phyloP scores from a whole-genome alignment of 306 rosid genomes.

The Sicyos baderoa region DNA sequence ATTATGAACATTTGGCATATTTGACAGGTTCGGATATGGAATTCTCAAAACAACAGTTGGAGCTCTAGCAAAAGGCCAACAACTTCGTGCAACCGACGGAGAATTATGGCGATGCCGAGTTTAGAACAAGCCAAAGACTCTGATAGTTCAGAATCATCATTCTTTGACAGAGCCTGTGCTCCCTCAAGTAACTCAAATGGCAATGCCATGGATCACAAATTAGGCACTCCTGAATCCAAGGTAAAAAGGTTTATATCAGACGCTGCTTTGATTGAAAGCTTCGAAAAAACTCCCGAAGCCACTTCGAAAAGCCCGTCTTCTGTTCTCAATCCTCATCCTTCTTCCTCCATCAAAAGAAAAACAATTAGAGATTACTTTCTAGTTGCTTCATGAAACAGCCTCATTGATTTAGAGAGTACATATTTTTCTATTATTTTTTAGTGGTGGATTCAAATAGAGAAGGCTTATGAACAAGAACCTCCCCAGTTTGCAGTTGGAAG shows the following conservation, averaged over 20 bases:
- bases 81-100: slow-evolving; percentile 51
- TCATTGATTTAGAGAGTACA: background rate
- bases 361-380: slow-evolving; percentile 83
- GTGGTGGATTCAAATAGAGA: background rate
- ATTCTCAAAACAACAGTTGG: slow-evolving; percentile 31
- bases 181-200: background rate
- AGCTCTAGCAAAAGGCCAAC: slow-evolving; percentile 25
- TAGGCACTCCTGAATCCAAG: slow-evolving; percentile 43
- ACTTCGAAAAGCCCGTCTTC: slow-evolving; percentile 76
- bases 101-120: slow-evolving; percentile 72
- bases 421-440: background rate
- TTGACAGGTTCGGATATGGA: slow-evolving; percentile 70
- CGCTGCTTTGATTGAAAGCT: slow-evolving; percentile 27
- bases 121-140: slow-evolving; percentile 31
- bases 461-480: background rate
- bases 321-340: slow-evolving; percentile 56
- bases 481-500: slow-evolving; percentile 7
- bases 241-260: slow-evolving; percentile 30
- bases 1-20: background rate
- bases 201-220: slow-evolving; percentile 32
- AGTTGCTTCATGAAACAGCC: slow-evolving; percentile 30
- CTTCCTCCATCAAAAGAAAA: slow-evolving; percentile 66
- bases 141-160: slow-evolving; percentile 15
- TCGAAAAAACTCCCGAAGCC: slow-evolving; percentile 73
- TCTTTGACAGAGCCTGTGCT: slow-evolving; percentile 7